Conservation (phyloP, 2,329 filamentous ascomycete species). For the Beauveria scarabaeidicola region DNA sequence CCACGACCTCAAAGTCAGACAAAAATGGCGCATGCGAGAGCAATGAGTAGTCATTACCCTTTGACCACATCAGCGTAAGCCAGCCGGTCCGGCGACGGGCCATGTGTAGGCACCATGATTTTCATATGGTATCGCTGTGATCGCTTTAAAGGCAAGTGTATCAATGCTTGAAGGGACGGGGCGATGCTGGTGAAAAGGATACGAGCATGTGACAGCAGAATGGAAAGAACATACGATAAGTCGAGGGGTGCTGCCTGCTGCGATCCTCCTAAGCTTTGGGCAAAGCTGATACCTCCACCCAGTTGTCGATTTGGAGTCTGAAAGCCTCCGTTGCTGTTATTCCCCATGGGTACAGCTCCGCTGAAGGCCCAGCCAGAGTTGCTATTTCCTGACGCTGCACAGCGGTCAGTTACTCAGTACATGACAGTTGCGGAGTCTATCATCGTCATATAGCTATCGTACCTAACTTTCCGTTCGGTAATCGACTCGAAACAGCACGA, state of each 20-base stretch:
- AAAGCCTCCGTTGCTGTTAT: constrained; percentile 32
- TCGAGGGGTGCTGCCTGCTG: constrained; percentile 55
- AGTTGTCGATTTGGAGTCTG: constrained; percentile 47
- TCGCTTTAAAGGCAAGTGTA: background rate
- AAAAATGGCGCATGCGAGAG: background rate
- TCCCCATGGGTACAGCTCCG: constrained; percentile 52
- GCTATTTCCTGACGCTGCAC: constrained; percentile 35
- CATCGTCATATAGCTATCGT: constrained; percentile 18
- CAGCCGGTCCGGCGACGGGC: constrained; percentile 10
- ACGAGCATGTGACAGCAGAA: background rate
- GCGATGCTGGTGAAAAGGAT: background rate
- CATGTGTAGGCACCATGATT: background rate
- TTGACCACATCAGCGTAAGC: constrained; percentile 26
- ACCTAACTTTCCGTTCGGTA: constrained; percentile 61
- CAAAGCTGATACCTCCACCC: constrained; percentile 55
- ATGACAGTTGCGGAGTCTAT: background rate
- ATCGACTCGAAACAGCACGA: constrained; percentile 47
- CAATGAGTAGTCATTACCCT: constrained; percentile 17
- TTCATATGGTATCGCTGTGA: background rate
- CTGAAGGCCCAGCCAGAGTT: constrained; percentile 55
- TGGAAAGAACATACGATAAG: constrained; percentile 48
- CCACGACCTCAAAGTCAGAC: background rate
- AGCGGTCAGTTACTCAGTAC: constrained; percentile 10
- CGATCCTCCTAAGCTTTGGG: constrained; percentile 55
- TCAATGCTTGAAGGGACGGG: background rate